A percentile compares a stretch with the other conserved stretches of the same genome.
Conservation (phyloP, 768 basidiomycete species). For the Lentinula lateritia region DNA sequence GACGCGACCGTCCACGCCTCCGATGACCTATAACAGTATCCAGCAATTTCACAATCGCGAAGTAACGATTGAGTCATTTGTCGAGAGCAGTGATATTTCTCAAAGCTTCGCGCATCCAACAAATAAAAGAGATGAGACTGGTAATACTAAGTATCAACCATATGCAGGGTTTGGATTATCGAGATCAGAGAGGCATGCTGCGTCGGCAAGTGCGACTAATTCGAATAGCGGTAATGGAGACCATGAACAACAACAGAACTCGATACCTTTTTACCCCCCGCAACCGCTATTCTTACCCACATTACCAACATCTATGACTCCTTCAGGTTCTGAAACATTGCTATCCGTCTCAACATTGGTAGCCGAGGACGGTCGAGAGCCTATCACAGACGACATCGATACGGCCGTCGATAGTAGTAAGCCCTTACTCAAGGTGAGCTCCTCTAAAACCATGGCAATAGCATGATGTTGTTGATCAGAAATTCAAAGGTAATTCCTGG, state of each 20-base stretch:
- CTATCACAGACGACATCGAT: background rate
- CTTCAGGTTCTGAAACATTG: constrained; percentile 1
- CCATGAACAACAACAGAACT: background rate
- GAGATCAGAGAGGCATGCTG: background rate
- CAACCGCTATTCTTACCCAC: background rate
- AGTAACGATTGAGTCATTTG: background rate
- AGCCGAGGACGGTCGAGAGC: constrained; percentile 5
- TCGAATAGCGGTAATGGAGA: background rate
- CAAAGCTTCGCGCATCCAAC: background rate
- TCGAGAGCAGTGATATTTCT: background rate
- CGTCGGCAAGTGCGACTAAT: background rate
- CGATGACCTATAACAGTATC: background rate
- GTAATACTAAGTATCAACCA: background rate
- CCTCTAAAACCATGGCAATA: background rate
- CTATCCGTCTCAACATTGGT: constrained; percentile 5
- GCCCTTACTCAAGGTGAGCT: background rate
- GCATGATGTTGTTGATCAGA: background rate
- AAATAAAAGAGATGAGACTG: background rate
- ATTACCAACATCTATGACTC: background rate
- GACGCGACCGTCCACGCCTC: background rate
- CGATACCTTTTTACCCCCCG: background rate
- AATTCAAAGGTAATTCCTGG: background rate
- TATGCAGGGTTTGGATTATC: constrained; percentile 1
- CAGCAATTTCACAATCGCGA: background rate
- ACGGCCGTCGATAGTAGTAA: background rate